Percentiles rank a stretch among this genome's conserved stretches.
Evolutionary conservation across 208 protist species (phyloP).

Genomic region (Spongospora subterranea): DNA sequence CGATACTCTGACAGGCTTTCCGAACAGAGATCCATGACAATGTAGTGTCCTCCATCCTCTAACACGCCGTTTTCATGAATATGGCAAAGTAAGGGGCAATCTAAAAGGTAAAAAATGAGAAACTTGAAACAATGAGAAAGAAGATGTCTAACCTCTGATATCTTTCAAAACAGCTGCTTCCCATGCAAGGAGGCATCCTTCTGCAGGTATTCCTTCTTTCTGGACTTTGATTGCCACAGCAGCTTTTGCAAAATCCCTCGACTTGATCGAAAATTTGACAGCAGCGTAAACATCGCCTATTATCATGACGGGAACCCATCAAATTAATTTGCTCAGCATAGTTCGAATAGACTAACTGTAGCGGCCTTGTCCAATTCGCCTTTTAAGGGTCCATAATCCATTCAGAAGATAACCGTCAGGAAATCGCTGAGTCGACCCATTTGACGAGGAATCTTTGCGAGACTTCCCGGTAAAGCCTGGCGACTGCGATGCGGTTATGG

Average conservation of each 20-base stretch:
- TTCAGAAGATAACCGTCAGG: constrained; percentile 23
- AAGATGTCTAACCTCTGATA: background rate
- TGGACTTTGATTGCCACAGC: constrained; percentile 18
- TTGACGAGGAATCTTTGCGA: no score
- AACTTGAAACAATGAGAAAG: background rate
- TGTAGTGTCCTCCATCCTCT: constrained; percentile 3
- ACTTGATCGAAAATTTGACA: background rate
- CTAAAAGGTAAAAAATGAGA: background rate
- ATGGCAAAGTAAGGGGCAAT: background rate
- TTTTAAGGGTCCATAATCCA: background rate
- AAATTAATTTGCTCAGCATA: no score
- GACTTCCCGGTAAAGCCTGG: no score
- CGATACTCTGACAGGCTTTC: constrained; percentile 21
- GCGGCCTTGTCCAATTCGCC: constrained; percentile 27
- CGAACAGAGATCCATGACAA: constrained; percentile 38
- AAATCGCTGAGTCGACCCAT: background rate
- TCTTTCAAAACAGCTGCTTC: constrained; percentile 5
- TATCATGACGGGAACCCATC: background rate
- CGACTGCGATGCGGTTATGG: no score
- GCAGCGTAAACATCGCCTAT: constrained; percentile 35
- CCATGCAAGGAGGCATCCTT: constrained; percentile 15
- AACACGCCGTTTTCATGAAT: background rate
- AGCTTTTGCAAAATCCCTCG: background rate
- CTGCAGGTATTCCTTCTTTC: background rate
- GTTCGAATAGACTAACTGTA: background rate